Conservation (phyloP, 106 monocot genomes). For the Iris macrosiphon region DNA sequence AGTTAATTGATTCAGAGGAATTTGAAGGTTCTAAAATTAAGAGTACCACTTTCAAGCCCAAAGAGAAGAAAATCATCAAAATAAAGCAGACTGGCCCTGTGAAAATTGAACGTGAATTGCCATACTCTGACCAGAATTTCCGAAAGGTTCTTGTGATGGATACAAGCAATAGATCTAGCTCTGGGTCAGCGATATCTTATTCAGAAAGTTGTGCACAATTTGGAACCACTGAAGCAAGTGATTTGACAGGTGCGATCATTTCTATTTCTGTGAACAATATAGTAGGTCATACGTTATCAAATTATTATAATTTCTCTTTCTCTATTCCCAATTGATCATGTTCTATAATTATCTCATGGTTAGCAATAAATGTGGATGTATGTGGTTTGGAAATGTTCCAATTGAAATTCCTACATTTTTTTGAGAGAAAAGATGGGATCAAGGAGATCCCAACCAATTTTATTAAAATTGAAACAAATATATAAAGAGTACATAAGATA, state of each 20-base stretch:
- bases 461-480: too few relatives aligned
- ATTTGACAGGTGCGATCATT: slow-evolving; percentile 39
- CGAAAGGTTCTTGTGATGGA: slow-evolving; percentile 43
- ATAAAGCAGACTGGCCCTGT: slow-evolving; percentile 29
- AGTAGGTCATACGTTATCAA: neutral
- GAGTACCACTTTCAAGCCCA: slow-evolving; percentile 30
- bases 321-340: neutral
- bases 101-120: slow-evolving; percentile 35
- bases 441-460: too few relatives aligned
- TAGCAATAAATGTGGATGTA: too few relatives aligned
- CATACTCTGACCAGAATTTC: slow-evolving; percentile 60
- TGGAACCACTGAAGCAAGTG: slow-evolving; percentile 38
- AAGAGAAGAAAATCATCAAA: slow-evolving; percentile 40
- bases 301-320: neutral
- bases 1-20: slow-evolving; percentile 48
- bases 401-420: too few relatives aligned
- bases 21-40: slow-evolving; percentile 42
- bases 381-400: too few relatives aligned
- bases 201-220: slow-evolving; percentile 79
- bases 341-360: too few relatives aligned
- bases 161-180: slow-evolving; percentile 75
- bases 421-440: too few relatives aligned
- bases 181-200: slow-evolving; percentile 71
- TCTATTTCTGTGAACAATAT: neutral
- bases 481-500: too few relatives aligned